phyloP scores from a whole-genome alignment of 2,329 filamentous ascomycete species.

The Zasmidium cellare region DNA sequence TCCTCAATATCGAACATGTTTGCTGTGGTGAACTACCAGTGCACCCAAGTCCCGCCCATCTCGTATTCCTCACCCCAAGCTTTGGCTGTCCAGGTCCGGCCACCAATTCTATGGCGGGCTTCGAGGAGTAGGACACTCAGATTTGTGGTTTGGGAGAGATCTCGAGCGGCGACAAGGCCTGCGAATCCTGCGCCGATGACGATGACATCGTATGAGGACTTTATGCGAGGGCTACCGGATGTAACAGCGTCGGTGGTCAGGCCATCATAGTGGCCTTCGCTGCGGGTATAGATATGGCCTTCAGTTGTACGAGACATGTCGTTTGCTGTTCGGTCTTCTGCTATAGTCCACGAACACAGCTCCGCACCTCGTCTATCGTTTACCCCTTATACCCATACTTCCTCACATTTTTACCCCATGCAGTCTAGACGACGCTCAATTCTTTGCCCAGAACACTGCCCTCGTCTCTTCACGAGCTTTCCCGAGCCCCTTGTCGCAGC shows the following conservation, averaged over 20 bases:
- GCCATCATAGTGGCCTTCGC: background rate
- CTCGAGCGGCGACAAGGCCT: conserved; percentile 35
- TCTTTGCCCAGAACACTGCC: too few relatives aligned
- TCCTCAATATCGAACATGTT: too few relatives aligned
- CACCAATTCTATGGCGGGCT: conserved; percentile 51
- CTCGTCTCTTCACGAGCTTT: too few relatives aligned
- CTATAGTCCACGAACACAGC: too few relatives aligned
- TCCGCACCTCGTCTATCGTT: too few relatives aligned
- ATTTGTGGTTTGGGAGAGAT: conserved; percentile 31
- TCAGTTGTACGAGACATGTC: conserved; percentile 5
- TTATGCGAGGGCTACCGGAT: background rate
- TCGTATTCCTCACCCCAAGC: conserved; percentile 48
- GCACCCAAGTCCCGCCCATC: conserved; percentile 54
- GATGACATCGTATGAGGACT: conserved; percentile 32
- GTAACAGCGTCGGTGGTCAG: background rate
- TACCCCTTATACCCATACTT: too few relatives aligned
- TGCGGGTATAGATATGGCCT: conserved; percentile 1
- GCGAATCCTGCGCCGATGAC: conserved; percentile 46
- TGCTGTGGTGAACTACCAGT: too few relatives aligned
- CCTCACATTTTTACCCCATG: too few relatives aligned
- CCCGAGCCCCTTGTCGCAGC: too few relatives aligned
- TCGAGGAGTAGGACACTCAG: conserved; percentile 48
- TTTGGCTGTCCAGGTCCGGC: conserved; percentile 49
- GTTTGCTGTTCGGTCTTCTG: too few relatives aligned
- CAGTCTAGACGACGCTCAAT: too few relatives aligned